A percentile compares a stretch with the other conserved stretches of the same genome.
Evolutionary conservation across 2,329 filamentous ascomycete genomes (phyloP).

Genomic region (Xylariaceae sp.): DNA sequence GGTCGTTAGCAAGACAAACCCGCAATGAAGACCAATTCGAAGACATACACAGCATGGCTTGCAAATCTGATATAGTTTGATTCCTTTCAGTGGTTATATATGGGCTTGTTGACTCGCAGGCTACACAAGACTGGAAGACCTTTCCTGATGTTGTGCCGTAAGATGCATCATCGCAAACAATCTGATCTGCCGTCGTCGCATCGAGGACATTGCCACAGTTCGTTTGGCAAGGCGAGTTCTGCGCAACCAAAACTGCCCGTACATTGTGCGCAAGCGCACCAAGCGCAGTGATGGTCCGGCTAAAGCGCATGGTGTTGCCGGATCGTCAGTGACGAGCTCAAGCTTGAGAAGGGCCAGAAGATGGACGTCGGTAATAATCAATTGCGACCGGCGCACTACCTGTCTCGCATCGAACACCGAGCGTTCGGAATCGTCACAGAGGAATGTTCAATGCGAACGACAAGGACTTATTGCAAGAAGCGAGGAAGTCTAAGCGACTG

Average conservation of each 20-base stretch:
- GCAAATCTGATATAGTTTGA: conserved; percentile 53
- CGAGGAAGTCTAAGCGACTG: conserved; percentile 2
- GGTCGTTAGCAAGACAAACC: conserved; percentile 29
- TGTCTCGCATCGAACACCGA: conserved; percentile 1
- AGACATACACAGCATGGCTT: conserved; percentile 62
- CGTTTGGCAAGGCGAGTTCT: conserved; percentile 54
- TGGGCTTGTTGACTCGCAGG: conserved; percentile 59
- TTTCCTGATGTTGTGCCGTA: conserved; percentile 52
- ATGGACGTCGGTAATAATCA: background rate
- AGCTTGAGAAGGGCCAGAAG: conserved; percentile 3
- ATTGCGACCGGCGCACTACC: background rate
- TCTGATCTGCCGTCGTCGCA: conserved; percentile 52
- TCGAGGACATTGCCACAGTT: conserved; percentile 62
- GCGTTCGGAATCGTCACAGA: background rate
- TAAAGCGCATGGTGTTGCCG: conserved; percentile 9
- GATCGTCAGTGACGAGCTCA: background rate
- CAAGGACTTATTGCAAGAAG: background rate
- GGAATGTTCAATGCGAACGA: background rate
- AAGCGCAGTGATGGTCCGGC: conserved; percentile 7
- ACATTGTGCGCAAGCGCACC: conserved; percentile 10
- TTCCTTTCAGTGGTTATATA: conserved; percentile 49
- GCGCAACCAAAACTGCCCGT: conserved; percentile 19
- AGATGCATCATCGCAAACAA: conserved; percentile 54
- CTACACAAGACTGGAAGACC: conserved; percentile 59
- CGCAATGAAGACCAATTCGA: background rate